phyloP scores from a whole-genome alignment of 495 filamentous ascomycete species.

The Neurospora sp. region DNA sequence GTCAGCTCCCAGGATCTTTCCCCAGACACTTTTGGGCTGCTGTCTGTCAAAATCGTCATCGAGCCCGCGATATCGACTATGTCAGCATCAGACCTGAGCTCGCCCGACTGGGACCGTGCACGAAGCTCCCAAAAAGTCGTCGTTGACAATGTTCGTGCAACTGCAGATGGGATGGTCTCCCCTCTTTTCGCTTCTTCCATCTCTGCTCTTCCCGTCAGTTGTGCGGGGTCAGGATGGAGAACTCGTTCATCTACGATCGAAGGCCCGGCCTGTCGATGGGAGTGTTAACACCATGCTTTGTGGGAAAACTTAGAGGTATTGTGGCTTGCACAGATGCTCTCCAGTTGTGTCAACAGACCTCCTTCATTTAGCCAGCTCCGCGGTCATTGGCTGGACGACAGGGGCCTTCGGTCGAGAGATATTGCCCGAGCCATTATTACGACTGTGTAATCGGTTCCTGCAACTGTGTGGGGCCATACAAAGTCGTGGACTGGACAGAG shows the following conservation, averaged over 20 bases:
- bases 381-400: slow-evolving; percentile 14
- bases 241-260: neutral
- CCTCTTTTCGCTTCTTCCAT: neutral
- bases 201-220: neutral
- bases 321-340: slow-evolving; percentile 9
- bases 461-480: too few species aligned
- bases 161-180: neutral
- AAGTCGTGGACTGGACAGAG: too few species aligned
- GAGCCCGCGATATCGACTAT: neutral
- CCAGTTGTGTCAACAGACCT: slow-evolving; percentile 13
- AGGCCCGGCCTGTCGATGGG: neutral
- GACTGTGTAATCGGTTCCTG: too few species aligned
- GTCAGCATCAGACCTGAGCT: neutral
- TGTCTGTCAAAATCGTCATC: neutral
- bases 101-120: neutral
- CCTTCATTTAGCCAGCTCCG: slow-evolving; percentile 21
- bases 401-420: slow-evolving; percentile 7
- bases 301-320: neutral
- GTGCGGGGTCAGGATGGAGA: neutral
- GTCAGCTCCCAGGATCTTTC: neutral
- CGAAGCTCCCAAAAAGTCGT: neutral
- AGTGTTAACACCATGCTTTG: slow-evolving; percentile 4
- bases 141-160: neutral
- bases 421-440: neutral
- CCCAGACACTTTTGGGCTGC: neutral